These are phyloP conservation scores for Trametes pubescens DNA, from an alignment of 1,284 basidiomycete genomes.

Conservation along the genomic window DNA sequence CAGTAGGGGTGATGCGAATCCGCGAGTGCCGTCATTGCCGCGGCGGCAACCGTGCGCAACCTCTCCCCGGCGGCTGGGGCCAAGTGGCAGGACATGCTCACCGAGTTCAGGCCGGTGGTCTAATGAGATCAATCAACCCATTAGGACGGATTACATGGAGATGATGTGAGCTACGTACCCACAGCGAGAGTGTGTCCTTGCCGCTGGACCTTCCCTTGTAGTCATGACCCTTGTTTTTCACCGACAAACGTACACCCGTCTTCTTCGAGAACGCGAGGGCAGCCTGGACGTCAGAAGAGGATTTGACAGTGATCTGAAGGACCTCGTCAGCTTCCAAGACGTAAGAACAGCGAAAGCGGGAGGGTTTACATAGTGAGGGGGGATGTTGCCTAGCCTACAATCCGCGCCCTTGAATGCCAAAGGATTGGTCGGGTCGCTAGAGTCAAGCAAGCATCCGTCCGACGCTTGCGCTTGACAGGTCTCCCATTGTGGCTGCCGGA, in stretches of 20 bases:
- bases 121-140: slow-evolving; percentile 3
- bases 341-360: not conserved
- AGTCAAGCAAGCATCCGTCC: slow-evolving; percentile 42
- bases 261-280: slow-evolving; percentile 44
- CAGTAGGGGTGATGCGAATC: not conserved
- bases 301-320: slow-evolving; percentile 44
- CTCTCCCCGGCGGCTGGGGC: not conserved
- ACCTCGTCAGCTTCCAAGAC: not conserved
- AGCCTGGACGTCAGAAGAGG: slow-evolving; percentile 42
- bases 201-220: slow-evolving; percentile 49
- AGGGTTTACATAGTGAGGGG: slow-evolving; percentile 42
- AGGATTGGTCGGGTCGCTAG: slow-evolving; percentile 36
- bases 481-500: slow-evolving; percentile 43
- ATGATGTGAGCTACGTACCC: slow-evolving; percentile 37
- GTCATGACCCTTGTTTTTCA: slow-evolving; percentile 53
- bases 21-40: not conserved
- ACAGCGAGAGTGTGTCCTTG: slow-evolving; percentile 44
- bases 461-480: slow-evolving; percentile 37
- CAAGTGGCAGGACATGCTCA: slow-evolving; percentile 20
- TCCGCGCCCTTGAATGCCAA: slow-evolving; percentile 33
- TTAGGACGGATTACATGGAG: not conserved
- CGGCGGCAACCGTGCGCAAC: not conserved
- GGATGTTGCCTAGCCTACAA: slow-evolving; percentile 42
- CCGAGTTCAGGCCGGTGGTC: slow-evolving; percentile 40
- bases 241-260: slow-evolving; percentile 46